Evolutionary conservation across 352 stramenopile genomes (phyloP), one percentile per base, ranked within the genome.

Genomic region (Phytophthora uliginosa): DNA sequence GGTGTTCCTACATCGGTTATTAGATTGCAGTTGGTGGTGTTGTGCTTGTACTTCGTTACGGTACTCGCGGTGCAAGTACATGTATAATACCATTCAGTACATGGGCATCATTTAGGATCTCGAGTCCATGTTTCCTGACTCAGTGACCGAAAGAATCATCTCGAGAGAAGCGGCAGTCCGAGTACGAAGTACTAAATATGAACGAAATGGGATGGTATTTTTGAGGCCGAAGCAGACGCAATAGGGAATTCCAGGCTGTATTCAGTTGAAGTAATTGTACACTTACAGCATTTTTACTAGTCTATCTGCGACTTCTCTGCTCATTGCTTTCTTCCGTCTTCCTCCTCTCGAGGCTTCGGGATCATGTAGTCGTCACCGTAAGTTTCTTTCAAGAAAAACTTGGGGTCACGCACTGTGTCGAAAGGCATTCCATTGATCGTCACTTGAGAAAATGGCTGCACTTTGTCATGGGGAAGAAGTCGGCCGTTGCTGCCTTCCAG

Each of bases 351-450:
- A 45, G 36, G 36, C 36, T n/a, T 45, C 3, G 36, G 36, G 36
- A 12, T 45, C 36, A 45, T 45, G 36, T 18, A 45, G 36, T 45
- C 36, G 17, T 64, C 38, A 18, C 75, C 75, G 26, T 82, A 82
- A 53, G 75, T 67, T 10, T 54, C 9, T 36, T 18, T 61, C 24
- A 82, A 59, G 36, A 82, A 78, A 34, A 74, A 69, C 20, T 62
- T 47, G 13, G 71, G 71, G 45, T 82, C 75, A 3, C 40, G 51
- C 36, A 42, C 36, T 42, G 36, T 42, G 9, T 42, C 36, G 34
- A 77, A 77, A 8, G 40, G 28, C 28, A 73, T 42, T 15, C 68
- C 71, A 20, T 79, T 79, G 26, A 82, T 40, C 18, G 8, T 42
- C 31, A 77, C 67, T 5, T 59, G 31, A 20, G 50, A 54, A 38